These are phyloP conservation scores for Termitomyces sp. DNA, from an alignment of 768 basidiomycete species.

Conservation along the genomic window DNA sequence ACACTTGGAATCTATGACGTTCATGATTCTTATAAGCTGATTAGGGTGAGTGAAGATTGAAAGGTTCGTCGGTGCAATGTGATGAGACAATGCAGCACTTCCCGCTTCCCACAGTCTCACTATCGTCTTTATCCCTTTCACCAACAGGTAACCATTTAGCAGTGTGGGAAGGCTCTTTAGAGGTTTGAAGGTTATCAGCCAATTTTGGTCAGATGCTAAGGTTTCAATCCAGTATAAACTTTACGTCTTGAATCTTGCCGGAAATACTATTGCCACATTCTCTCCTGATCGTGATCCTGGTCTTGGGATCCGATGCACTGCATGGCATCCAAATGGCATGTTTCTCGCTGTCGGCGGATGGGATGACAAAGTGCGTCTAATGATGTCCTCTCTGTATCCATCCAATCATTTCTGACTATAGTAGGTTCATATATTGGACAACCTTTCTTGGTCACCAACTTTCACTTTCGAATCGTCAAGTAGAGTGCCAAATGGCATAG, in stretches of 20 bases:
- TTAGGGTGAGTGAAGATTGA: slow-evolving; percentile 48
- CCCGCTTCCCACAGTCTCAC: slow-evolving; percentile 67
- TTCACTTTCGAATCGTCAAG: slow-evolving; percentile 59
- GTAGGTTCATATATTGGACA: slow-evolving; percentile 75
- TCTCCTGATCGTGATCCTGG: slow-evolving; percentile 74
- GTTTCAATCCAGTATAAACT: slow-evolving; percentile 62
- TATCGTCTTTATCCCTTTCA: slow-evolving; percentile 71
- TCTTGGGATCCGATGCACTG: slow-evolving; percentile 72
- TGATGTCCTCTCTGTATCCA: not conserved
- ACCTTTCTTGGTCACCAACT: slow-evolving; percentile 69
- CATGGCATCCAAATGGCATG: slow-evolving; percentile 85
- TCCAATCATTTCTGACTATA: slow-evolving; percentile 6
- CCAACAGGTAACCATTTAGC: slow-evolving; percentile 75
- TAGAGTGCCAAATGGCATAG: slow-evolving; percentile 53
- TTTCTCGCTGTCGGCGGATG: slow-evolving; percentile 83
- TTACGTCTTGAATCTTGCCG: slow-evolving; percentile 63
- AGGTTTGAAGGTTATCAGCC: slow-evolving; percentile 42
- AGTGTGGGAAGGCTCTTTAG: slow-evolving; percentile 82
- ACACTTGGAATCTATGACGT: slow-evolving; percentile 83
- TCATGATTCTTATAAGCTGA: slow-evolving; percentile 62
- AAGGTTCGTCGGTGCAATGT: not conserved
- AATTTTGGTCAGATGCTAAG: not conserved
- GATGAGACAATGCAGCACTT: slow-evolving; percentile 60
- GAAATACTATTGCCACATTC: slow-evolving; percentile 62
- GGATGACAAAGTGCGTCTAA: slow-evolving; percentile 72